Evolutionary conservation across 2,329 filamentous ascomycete species (phyloP).

Genomic region (Bipolaris gigantea): DNA sequence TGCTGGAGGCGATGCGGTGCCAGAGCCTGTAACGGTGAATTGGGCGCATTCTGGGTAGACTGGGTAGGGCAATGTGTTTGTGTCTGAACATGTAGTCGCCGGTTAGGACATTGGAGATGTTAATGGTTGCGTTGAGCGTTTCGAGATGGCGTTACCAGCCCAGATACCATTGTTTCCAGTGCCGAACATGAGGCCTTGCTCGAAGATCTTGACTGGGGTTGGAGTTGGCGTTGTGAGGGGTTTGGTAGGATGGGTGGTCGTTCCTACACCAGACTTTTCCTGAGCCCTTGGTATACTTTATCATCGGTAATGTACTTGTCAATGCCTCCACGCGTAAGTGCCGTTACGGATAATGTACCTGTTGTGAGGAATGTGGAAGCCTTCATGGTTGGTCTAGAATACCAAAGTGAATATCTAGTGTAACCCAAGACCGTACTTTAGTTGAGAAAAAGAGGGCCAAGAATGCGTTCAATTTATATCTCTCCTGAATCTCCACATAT

Average conservation of each 20-base stretch:
- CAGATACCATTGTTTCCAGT: constrained; percentile 52
- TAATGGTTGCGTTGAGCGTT: constrained; percentile 54
- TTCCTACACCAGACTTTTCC: constrained; percentile 51
- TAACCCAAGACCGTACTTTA: background rate
- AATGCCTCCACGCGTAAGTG: constrained; percentile 34
- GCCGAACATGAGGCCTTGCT: constrained; percentile 54
- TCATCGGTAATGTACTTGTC: constrained; percentile 30
- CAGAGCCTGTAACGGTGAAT: constrained; percentile 54
- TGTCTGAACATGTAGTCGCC: constrained; percentile 62
- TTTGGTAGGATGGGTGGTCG: too few relatives aligned
- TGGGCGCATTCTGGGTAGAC: constrained; percentile 62
- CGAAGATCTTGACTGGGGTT: constrained; percentile 56
- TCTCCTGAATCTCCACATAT: background rate
- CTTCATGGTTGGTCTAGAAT: constrained; percentile 25
- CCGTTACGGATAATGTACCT: constrained; percentile 24
- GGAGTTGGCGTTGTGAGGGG: constrained; percentile 20
- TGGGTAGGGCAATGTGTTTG: constrained; percentile 54
- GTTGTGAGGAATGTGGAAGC: constrained; percentile 19
- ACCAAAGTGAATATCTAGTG: background rate
- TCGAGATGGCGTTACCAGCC: constrained; percentile 53
- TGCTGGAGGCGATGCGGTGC: constrained; percentile 48
- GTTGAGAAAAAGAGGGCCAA: background rate
- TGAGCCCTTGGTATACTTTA: constrained; percentile 42
- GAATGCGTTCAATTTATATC: constrained; percentile 12
- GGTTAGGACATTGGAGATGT: constrained; percentile 52